A percentile compares a stretch with the other conserved stretches of the same genome.
phyloP scores from a whole-genome alignment of 1,284 basidiomycete genomes.

The Meira nashicola region DNA sequence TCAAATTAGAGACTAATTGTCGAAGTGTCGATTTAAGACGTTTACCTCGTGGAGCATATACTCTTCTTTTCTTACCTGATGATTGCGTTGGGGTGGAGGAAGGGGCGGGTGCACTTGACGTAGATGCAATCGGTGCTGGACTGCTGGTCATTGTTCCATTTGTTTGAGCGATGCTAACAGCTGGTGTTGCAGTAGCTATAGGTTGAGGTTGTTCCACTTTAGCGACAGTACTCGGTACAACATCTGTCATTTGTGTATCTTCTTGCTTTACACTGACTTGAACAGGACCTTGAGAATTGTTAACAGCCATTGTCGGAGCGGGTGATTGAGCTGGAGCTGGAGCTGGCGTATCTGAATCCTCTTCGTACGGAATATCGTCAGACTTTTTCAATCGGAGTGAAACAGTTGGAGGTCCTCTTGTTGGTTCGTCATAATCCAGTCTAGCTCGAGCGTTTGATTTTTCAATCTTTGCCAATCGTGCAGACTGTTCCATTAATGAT shows the following conservation, averaged over 20 bases:
- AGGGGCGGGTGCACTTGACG: neutral
- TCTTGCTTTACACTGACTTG: neutral
- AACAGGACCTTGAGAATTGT: neutral
- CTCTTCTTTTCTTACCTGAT: slow-evolving; percentile 29
- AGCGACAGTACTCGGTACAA: neutral
- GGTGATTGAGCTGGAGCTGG: neutral
- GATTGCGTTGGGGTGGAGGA: slow-evolving; percentile 25
- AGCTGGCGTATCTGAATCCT: slow-evolving; percentile 12
- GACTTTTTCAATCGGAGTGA: neutral
- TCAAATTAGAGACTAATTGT: slow-evolving; percentile 28
- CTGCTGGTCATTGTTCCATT: neutral
- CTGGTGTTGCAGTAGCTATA: neutral
- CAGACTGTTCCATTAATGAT: slow-evolving; percentile 4
- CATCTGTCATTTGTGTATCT: neutral
- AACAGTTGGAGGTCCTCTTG: neutral
- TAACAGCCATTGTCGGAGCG: neutral
- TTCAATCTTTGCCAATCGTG: slow-evolving; percentile 2
- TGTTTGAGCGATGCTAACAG: slow-evolving; percentile 16
- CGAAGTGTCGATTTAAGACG: slow-evolving; percentile 44
- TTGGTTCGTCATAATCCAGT: slow-evolving; percentile 7
- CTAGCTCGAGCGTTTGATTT: neutral
- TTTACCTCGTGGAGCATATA: slow-evolving; percentile 40
- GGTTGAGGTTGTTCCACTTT: neutral
- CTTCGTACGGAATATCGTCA: slow-evolving; percentile 8
- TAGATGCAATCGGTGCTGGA: neutral